Evolutionary conservation across 768 basidiomycete genomes (phyloP), one percentile per base, ranked within the genome.

Genomic region (Mycena latifolia): DNA sequence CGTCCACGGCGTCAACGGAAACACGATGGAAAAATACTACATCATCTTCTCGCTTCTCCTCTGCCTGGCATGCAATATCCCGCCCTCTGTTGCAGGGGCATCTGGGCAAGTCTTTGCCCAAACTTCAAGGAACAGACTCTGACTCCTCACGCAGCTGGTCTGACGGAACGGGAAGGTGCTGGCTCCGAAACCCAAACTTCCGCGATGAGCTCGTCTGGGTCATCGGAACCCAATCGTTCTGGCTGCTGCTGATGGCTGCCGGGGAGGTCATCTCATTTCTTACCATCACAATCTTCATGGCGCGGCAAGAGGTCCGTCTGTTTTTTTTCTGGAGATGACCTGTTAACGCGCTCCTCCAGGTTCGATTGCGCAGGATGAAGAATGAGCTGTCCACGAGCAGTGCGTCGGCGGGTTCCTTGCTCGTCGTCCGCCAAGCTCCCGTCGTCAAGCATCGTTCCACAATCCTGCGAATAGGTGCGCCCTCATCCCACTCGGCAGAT

Each of bases 1-100:
- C n/a, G 27, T 51, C 5, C 28, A 50, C 37, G 47, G 47, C 35
- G 27, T 60, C 27, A 60, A 60, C 47, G 58, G 58, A 6, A 39
- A 37, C 10, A 39, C 7, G 5, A 60, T 51, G 57, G 57, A 59
- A 29, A 59, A 59, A 47, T 58, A 35, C 31, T 58, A 58, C 31
- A 33, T 58, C 43, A 46, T 58, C 45, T 33, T 14, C 43, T 58
- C 45, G 18, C 33, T 18, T 46, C 20, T 27, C 43, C 6, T 45
- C 15, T 35, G 5, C 17, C 37, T 39, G 37, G 43, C 45, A 22
- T 58, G 57, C 25, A 33, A 24, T 28, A 47, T 58, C 33, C 46
- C 57, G 17, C 31, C 46, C 22, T 37, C 15, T 3, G 46, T 43
- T 17, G 33, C 31, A 17, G 46, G 57, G 2, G n/a, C 22, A 24